Evolutionary conservation across 768 basidiomycete species (phyloP).

Genomic region (Trametes sanguinea): DNA sequence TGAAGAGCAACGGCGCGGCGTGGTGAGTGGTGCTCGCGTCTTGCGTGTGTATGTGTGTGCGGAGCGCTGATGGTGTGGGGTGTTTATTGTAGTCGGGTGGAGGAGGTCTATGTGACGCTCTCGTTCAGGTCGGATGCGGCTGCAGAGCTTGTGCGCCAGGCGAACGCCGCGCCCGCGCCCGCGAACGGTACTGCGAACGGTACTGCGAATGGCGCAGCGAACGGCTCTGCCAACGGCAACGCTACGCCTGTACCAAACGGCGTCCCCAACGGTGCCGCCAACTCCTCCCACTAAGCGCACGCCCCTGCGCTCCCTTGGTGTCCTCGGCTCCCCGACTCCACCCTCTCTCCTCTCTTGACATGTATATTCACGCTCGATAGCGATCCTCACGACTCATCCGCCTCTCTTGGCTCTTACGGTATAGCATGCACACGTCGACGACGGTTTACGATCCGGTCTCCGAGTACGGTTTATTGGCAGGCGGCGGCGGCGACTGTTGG

Average conservation of each 20-base stretch:
- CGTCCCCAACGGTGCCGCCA: background rate
- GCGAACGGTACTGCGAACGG: background rate
- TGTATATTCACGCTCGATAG: no score
- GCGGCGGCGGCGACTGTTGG: no score
- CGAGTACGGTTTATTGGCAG: no score
- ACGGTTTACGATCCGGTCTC: no score
- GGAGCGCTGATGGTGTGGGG: background rate
- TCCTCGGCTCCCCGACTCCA: no score
- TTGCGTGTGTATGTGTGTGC: background rate
- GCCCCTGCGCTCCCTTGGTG: background rate
- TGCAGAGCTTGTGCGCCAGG: slow-evolving; percentile 1
- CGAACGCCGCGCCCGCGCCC: background rate
- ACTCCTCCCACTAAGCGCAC: background rate
- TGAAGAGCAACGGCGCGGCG: slow-evolving; percentile 21
- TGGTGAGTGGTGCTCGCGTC: background rate
- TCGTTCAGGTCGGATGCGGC: slow-evolving; percentile 4
- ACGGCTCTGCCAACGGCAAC: background rate
- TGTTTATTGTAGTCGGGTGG: background rate
- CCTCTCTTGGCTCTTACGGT: no score
- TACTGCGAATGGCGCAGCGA: background rate
- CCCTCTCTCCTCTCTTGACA: background rate
- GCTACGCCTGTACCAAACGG: background rate
- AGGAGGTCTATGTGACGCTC: slow-evolving; percentile 19
- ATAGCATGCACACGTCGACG: no score
- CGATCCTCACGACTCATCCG: no score